Base-by-base conservation (phyloP, 2,329 filamentous ascomycete genomes). In the Teratosphaeria gauchensis region DNA sequence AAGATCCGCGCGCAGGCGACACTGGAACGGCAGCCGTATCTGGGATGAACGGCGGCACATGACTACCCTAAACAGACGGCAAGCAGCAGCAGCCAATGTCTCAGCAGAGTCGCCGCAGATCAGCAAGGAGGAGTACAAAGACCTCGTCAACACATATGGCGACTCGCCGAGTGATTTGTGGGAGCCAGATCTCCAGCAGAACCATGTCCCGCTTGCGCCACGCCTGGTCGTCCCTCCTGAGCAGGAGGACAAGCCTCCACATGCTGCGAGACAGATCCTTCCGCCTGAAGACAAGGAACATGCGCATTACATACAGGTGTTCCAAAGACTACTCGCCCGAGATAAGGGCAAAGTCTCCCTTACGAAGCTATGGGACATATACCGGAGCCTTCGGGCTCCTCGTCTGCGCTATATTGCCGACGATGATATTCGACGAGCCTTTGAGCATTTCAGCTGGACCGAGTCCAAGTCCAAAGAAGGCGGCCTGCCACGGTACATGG, bases 401-500 rank as follows among this genome's bases (percentile, higher is more conserved):
- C 78, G 82, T 30, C 75, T 84, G 0, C 71, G 77, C 9, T 79
- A 80, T 59, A 72, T 86, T 6, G 71, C 74, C 1, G 70, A 74
- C 21, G 60, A 68, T 4, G 74, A 84, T 54, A 82, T 91, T 19
- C 84, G 85, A 56, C 73, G 77, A 7, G 76, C 95, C 21, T 76
- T 95, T 56, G 83, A 82, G 57, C 82, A 85, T 51, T 82, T 96
- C 62, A 85, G 87, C 21, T 80, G 82, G 53, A 82, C 84, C 8
- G 78, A 82, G 55, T 64, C 59, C 56, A 68, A 65, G 56, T 78
- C 80, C 46, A 56, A 33, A 19, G 72, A 80, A 16, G 77, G 74
- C 62, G 80, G 84, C 53, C 95, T 91, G 87, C 78, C 89, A 66
- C 86, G 89, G 57, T 97, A 92, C 73, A 86, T 96, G 62, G 84